Base-by-base conservation (phyloP, 495 filamentous ascomycete species). In the Bathelium albidoporum region DNA sequence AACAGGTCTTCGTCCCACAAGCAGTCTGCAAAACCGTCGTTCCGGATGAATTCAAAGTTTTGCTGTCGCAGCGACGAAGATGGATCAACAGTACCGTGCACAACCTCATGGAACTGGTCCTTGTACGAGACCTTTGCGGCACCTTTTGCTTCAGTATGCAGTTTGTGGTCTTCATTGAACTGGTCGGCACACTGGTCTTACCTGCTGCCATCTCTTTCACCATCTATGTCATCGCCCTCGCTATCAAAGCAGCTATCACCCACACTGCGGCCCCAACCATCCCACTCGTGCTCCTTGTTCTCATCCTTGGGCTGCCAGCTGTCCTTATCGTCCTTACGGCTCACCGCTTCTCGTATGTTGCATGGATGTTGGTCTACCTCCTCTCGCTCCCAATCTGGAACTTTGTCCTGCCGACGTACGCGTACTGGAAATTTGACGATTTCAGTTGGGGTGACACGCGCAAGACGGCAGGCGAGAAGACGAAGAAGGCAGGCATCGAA, bases 141-240 rank as follows among this genome's bases (percentile, higher is more conserved):
- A 99, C 95, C 0, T 99, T 99, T 78, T 99, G 95, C 81, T 99
- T 99, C 80, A 95, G 89, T 77, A 99, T 99, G 95, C 95, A 99
- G 74, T 97, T 97, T 72, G 87, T 97, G 61, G 87, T 99, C 63
- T 95, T 91, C 74, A 91, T 99, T 70, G 94, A 99, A 73, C 81
- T 99, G 49, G 82, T 97, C 58, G 95, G 95, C 55, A 97, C 95
- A 0, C 79, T 97, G 52, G 95, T 99, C 14, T 79, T 99, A 2
- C 95, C 94, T 0, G 95, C 94, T 11, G 95, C 95, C 64, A 96
- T 99, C 70, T 85, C 89, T 2, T 97, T 99, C 74, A 99, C 95
- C 26, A 85, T 97, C 73, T 99, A 99, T 75, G 85, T 99, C 65
- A 84, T 96, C 68, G 82, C 95, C 67, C 89, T 89, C 52, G 95